Evolutionary conservation across 306 rosid genomes (phyloP).

Genomic region (Medicago truncatula): MtrunA17r5.0-ANR NC_053047.1:12144501-12145000

Average conservation of each 20-base stretch:
- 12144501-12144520: constrained; percentile 87
- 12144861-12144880: not conserved
- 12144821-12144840: too few relatives aligned
- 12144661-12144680: constrained; percentile 93
- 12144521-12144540: constrained; percentile 96
- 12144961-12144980: too few relatives aligned
- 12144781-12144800: not conserved
- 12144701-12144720: not conserved
- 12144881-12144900: too few relatives aligned
- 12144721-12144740: too few relatives aligned
- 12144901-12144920: too few relatives aligned
- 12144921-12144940: too few relatives aligned
- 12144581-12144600: constrained; percentile 92
- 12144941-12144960: too few relatives aligned
- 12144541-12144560: constrained; percentile 95
- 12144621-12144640: constrained; percentile 80
- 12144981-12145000: not conserved
- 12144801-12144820: not conserved
- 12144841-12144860: not conserved
- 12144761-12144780: not conserved
- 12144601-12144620: constrained; percentile 90
- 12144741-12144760: constrained; percentile 4
- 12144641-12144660: constrained; percentile 78
- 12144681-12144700: constrained; percentile 26
- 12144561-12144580: constrained; percentile 94